Base-by-base conservation (phyloP, 2,329 filamentous ascomycete genomes). In the Stachybotrys elegans region DNA sequence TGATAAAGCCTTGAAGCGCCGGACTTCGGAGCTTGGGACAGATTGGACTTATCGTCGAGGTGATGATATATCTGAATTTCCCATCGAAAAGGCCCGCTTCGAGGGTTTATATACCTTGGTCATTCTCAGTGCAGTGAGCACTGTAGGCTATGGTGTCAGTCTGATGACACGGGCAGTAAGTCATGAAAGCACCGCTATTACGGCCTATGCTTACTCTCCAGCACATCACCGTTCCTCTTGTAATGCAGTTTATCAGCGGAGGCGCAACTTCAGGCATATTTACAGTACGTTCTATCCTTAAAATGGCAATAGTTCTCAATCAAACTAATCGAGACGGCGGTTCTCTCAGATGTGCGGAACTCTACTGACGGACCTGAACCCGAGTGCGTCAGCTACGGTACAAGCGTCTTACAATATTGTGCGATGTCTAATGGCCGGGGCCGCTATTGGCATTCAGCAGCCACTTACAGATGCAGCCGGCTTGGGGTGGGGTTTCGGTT, bases 331-430 rank as follows among this genome's bases (percentile, higher is more conserved):
- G n/a, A n/a, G n/a, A n/a, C n/a, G n/a, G n/a, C n/a, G n/a, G n/a
- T n/a, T n/a, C n/a, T 3, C n/a, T 11, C 25, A 29, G 25, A 29
- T 29, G n/a, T 29, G 25, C 4, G 25, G 5, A 5, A 29, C 57
- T 4, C 56, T 58, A 25, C 44, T 60, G 9, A 60, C 57, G 2
- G 57, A 57, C 42, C 48, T 56, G 16, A 58, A 59, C 41, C 41
- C 46, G 7, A 25, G 54, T 32, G 31, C 43, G 9, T 57, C 54
- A 1, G 56, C 55, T 3, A 59, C 57, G 8, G 57, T 51, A 5
- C 56, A 59, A 17, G 55, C 49, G 17, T 48, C 57, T 6, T 58
- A 48, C 12, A 58, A 53, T 40, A 43, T 60, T 9, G 48, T 60
- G 4, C 47, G 57, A 19, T 57, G 56, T 35, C 35, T 54, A 7